phyloP scores from a whole-genome alignment of 108 stramenopile genomes.

The Craspedostauros australis region DNA sequence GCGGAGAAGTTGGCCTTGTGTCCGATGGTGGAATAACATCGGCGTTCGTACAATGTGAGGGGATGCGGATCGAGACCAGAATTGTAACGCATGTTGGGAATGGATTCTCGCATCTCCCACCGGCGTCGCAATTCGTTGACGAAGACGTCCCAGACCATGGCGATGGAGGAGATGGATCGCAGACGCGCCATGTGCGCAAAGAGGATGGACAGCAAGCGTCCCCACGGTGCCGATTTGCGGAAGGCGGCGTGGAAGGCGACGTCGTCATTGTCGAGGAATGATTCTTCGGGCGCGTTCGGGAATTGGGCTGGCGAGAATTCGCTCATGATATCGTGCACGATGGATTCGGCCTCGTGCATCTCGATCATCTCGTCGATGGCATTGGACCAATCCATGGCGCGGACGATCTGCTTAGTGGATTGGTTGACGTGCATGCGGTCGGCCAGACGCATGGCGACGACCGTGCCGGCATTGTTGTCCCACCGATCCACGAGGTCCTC shows the following conservation, averaged over 20 bases:
- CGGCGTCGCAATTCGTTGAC: constrained; percentile 61
- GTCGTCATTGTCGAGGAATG: constrained; percentile 15
- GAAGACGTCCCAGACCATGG: constrained; percentile 63
- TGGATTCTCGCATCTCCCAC: constrained; percentile 65
- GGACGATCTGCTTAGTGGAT: constrained; percentile 53
- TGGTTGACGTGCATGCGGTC: constrained; percentile 37
- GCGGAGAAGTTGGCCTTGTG: constrained; percentile 32
- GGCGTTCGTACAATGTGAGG: constrained; percentile 6
- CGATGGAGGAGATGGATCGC: constrained; percentile 67
- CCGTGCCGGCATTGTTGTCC: constrained; percentile 27
- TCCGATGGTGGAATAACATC: constrained; percentile 25
- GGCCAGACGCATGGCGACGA: constrained; percentile 31
- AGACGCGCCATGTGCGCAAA: constrained; percentile 73
- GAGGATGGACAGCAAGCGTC: constrained; percentile 79
- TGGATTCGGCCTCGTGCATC: constrained; percentile 26
- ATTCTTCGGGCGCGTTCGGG: constrained; percentile 52
- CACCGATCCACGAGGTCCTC: constrained; percentile 39
- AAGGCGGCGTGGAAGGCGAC: constrained; percentile 21
- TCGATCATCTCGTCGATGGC: constrained; percentile 41
- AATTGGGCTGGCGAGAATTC: constrained; percentile 23
- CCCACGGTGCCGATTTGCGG: constrained; percentile 58
- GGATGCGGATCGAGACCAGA: constrained; percentile 60
- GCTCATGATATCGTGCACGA: constrained; percentile 32
- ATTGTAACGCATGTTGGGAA: constrained; percentile 67
- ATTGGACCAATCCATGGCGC: constrained; percentile 76